A percentile compares a stretch with the other conserved stretches of the same genome.
These are phyloP conservation scores for Lolium perenne DNA, from an alignment of 176 grass and related monocot species.

Conservation along the genomic window DNA sequence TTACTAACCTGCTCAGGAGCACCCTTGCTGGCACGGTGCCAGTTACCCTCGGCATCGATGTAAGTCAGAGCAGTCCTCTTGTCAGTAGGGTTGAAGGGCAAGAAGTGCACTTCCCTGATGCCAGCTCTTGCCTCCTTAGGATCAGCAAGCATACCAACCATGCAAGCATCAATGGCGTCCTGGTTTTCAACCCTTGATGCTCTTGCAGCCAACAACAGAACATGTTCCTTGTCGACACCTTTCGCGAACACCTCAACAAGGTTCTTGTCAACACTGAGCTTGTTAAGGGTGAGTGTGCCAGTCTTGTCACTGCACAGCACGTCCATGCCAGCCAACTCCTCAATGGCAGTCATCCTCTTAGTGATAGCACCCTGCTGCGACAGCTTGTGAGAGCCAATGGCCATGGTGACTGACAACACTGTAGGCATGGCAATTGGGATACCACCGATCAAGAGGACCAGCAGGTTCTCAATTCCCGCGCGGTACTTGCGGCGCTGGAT, in stretches of 20 bases:
- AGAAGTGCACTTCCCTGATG: constrained; percentile 94
- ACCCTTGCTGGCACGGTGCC: constrained; percentile 98
- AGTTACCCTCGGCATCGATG: constrained; percentile 72
- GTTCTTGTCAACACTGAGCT: constrained; percentile 93
- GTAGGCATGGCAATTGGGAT: constrained; percentile 99
- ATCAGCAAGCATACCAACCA: constrained; percentile 99
- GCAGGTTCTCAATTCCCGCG: constrained; percentile 80
- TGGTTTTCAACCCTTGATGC: constrained; percentile 93
- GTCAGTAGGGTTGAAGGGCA: constrained; percentile 98
- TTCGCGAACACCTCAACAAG: constrained; percentile 83
- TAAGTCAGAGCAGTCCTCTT: constrained; percentile 99
- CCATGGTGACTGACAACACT: constrained; percentile 93
- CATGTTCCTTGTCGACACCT: constrained; percentile 88
- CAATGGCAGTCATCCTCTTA: constrained; percentile 98
- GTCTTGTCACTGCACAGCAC: constrained; percentile 98
- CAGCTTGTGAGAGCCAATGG: constrained; percentile 94
- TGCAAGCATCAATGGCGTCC: constrained; percentile 96
- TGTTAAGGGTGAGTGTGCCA: constrained; percentile 92
- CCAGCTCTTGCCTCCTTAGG: constrained; percentile 98
- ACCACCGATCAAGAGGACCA: constrained; percentile 97
- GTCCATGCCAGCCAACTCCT: constrained; percentile 98
- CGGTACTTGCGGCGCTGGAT: constrained; percentile 85
- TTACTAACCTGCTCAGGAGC: constrained; percentile 89
- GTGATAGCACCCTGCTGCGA: constrained; percentile 98
- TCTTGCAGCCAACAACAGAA: constrained; percentile 77